A percentile compares a stretch with the other conserved stretches of the same genome.
Conservation (phyloP, 169 alveolate genomes). For the Babesia caballi region DNA sequence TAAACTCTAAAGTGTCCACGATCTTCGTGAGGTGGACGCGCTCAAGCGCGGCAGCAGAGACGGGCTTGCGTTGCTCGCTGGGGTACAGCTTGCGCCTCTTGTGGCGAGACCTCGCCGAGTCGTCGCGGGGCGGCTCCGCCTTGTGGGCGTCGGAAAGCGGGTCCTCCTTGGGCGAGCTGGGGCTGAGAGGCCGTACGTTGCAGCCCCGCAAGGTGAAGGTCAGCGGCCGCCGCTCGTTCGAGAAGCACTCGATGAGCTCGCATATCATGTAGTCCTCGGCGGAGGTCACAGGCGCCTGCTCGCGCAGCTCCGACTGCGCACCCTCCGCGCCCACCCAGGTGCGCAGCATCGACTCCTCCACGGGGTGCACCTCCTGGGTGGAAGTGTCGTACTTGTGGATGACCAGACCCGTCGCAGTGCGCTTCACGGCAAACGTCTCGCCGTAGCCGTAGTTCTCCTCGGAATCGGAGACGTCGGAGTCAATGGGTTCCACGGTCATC, state of each 20-base stretch:
- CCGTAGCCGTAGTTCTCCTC: conserved; percentile 54
- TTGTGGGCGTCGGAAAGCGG: neutral
- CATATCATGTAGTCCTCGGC: conserved; percentile 21
- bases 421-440: conserved; percentile 38
- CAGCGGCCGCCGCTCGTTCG: conserved; percentile 59
- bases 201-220: neutral
- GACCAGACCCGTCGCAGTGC: neutral
- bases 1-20: neutral
- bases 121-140: neutral
- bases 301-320: neutral
- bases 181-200: too few species aligned
- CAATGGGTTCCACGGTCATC: conserved; percentile 62
- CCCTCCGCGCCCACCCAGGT: conserved; percentile 28
- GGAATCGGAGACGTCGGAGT: conserved; percentile 60
- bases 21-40: neutral
- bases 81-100: neutral
- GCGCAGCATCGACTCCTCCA: conserved; percentile 32
- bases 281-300: conserved; percentile 16
- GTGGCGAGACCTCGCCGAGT: neutral
- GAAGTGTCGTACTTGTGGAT: conserved; percentile 41
- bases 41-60: neutral
- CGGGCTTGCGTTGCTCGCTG: neutral
- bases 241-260: conserved; percentile 57
- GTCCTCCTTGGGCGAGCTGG: neutral
- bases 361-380: conserved; percentile 13